A percentile compares a stretch with the other conserved stretches of the same genome.
Conservation (phyloP, 352 stramenopile species). For the Pythium oligandrum region DNA sequence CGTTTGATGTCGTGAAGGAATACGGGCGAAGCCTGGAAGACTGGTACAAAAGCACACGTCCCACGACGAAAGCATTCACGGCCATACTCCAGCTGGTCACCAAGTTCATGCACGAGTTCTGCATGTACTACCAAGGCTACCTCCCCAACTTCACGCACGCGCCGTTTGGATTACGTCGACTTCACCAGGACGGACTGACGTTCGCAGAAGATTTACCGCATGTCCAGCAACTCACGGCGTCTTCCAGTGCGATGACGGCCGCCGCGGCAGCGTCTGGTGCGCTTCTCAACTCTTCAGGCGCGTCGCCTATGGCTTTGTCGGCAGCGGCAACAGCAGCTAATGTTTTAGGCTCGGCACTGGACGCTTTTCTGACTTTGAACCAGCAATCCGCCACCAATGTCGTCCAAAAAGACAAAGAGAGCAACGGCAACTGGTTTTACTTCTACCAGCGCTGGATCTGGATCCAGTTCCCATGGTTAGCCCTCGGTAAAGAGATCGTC, state of each 20-base stretch:
- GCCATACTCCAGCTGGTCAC: constrained; percentile 75
- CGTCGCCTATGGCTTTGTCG: constrained; percentile 23
- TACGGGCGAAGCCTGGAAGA: constrained; percentile 87
- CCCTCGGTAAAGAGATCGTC: constrained; percentile 65
- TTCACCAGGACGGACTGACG: constrained; percentile 71
- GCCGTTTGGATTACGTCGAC: constrained; percentile 60
- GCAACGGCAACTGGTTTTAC: constrained; percentile 68
- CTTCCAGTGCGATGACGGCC: constrained; percentile 10
- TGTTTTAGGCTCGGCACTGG: constrained; percentile 14
- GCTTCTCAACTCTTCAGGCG: constrained; percentile 6
- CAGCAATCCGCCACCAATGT: constrained; percentile 15
- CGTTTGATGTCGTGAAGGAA: constrained; percentile 91
- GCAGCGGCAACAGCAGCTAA: constrained; percentile 23
- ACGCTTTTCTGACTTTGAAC: constrained; percentile 22
- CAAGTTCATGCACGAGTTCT: constrained; percentile 91
- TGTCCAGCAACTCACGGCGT: constrained; percentile 22
- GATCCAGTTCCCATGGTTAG: constrained; percentile 92
- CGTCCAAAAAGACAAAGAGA: constrained; percentile 38
- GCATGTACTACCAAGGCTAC: constrained; percentile 58
- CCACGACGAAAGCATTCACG: constrained; percentile 72
- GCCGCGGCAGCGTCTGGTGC: constrained; percentile 3
- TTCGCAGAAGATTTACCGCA: constrained; percentile 61
- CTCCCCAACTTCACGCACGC: constrained; percentile 74
- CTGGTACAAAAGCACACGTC: constrained; percentile 74
- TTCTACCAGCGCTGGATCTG: constrained; percentile 92